phyloP scores from a whole-genome alignment of 2,329 filamentous ascomycete genomes.

The Thermothelomyces thermophilus region DNA sequence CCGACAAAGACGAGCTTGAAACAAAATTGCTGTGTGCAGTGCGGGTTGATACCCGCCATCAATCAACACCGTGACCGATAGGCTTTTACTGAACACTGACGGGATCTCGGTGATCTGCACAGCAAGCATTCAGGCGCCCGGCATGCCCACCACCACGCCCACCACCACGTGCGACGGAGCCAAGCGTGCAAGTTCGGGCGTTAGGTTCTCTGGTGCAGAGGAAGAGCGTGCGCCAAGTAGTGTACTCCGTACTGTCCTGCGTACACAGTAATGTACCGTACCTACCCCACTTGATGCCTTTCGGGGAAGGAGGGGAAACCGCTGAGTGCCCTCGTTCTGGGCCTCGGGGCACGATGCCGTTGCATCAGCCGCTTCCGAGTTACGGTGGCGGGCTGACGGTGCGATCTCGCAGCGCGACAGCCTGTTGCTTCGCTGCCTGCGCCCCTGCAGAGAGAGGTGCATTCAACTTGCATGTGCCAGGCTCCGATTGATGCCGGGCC shows the following conservation, averaged over 20 bases:
- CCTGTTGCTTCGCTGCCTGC: not conserved
- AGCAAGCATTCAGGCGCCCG: not conserved
- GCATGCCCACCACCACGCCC: not conserved
- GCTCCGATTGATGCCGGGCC: not conserved
- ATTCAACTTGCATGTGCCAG: conserved; percentile 13
- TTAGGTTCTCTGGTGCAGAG: too few species aligned
- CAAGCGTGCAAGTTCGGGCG: too few species aligned
- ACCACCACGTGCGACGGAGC: not conserved
- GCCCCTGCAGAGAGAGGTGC: conserved; percentile 1
- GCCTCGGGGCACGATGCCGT: not conserved
- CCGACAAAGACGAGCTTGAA: not conserved
- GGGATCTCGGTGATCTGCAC: not conserved
- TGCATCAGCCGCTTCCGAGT: not conserved
- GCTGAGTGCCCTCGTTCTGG: not conserved
- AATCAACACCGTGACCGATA: too few species aligned
- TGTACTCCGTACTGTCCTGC: too few species aligned
- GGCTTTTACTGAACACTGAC: not conserved
- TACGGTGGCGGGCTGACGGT: not conserved
- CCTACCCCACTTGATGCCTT: not conserved
- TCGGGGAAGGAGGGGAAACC: not conserved
- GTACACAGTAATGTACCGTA: too few species aligned
- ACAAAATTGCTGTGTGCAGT: too few species aligned
- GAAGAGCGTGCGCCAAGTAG: too few species aligned
- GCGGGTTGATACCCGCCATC: too few species aligned
- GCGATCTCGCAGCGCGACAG: not conserved